Percentiles rank a stretch among this genome's conserved stretches.
phyloP scores from a whole-genome alignment of 2,329 filamentous ascomycete genomes.

The Stachybotrys chartarum region DNA sequence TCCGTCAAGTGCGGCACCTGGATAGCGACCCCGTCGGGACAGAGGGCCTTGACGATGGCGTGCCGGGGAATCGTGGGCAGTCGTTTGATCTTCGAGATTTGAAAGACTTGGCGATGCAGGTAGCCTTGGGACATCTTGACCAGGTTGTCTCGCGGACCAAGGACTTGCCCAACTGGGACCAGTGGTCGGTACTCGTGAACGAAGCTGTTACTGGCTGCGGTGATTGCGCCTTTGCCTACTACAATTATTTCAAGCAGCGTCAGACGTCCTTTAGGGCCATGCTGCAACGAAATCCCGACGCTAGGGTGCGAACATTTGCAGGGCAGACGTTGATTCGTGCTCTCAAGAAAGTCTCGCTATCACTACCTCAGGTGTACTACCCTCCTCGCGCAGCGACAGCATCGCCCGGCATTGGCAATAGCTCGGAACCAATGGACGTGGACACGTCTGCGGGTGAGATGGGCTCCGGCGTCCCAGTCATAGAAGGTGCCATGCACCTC shows the following conservation, averaged over 20 bases:
- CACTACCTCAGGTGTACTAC: slow-evolving; percentile 41
- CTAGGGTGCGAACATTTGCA: slow-evolving; percentile 44
- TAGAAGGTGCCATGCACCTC: slow-evolving; percentile 34
- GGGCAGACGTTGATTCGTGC: slow-evolving; percentile 44
- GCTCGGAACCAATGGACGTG: slow-evolving; percentile 10
- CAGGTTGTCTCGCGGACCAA: slow-evolving; percentile 68
- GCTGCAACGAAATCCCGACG: slow-evolving; percentile 53
- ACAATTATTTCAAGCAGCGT: slow-evolving; percentile 53
- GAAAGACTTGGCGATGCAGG: slow-evolving; percentile 44
- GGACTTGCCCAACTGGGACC: slow-evolving; percentile 56
- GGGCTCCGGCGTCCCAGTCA: slow-evolving; percentile 12
- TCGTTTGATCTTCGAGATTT: slow-evolving; percentile 13
- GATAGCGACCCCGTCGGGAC: slow-evolving; percentile 18
- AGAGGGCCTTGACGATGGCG: slow-evolving; percentile 2
- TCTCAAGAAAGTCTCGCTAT: slow-evolving; percentile 43
- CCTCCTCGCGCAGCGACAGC: slow-evolving; percentile 2
- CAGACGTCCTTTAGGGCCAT: slow-evolving; percentile 56
- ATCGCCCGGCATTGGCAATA: slow-evolving; percentile 20
- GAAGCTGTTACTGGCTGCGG: slow-evolving; percentile 40
- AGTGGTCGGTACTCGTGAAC: slow-evolving; percentile 42
- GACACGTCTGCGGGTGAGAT: not conserved
- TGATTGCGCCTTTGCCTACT: slow-evolving; percentile 49
- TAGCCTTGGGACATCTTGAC: slow-evolving; percentile 61
- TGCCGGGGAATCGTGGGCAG: slow-evolving; percentile 3
- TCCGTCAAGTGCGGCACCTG: slow-evolving; percentile 47